phyloP scores from a whole-genome alignment of 208 protist species.

The Acanthamoeba divionensis region DNA sequence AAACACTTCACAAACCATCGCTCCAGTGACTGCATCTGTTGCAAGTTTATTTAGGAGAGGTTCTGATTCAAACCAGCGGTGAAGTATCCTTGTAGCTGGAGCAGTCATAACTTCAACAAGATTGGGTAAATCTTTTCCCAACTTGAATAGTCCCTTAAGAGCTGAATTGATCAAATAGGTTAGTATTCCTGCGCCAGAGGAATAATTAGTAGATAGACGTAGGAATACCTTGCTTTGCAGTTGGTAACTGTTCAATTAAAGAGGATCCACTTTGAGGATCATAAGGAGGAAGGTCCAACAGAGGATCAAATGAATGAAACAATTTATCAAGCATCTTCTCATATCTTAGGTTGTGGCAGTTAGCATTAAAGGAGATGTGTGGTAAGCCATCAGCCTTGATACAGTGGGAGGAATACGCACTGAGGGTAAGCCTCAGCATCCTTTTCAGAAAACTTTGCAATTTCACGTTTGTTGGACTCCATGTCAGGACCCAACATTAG shows the following conservation, averaged over 20 bases:
- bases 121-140: slow-evolving; percentile 8
- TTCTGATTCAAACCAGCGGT: slow-evolving; percentile 51
- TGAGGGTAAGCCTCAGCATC: slow-evolving; percentile 57
- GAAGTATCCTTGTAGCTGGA: neutral
- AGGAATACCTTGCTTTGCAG: too few species aligned
- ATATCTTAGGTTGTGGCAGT: too few species aligned
- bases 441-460: slow-evolving; percentile 57
- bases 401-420: too few species aligned
- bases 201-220: too few species aligned
- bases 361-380: too few species aligned
- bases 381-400: too few species aligned
- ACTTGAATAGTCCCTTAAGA: neutral
- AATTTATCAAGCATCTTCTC: slow-evolving; percentile 47
- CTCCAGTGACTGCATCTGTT: slow-evolving; percentile 73
- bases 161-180: neutral
- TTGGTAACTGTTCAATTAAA: too few species aligned
- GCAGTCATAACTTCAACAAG: slow-evolving; percentile 45
- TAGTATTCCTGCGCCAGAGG: too few species aligned
- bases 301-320: neutral
- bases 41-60: slow-evolving; percentile 65
- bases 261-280: too few species aligned
- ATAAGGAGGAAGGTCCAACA: too few species aligned
- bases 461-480: neutral
- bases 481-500: slow-evolving; percentile 64
- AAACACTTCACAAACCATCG: too few species aligned